Percentiles rank a stretch among this genome's conserved stretches.
These are phyloP conservation scores for Boletus pseudo-olivaceus DNA, from an alignment of 768 basidiomycete species.

Conservation along the genomic window DNA sequence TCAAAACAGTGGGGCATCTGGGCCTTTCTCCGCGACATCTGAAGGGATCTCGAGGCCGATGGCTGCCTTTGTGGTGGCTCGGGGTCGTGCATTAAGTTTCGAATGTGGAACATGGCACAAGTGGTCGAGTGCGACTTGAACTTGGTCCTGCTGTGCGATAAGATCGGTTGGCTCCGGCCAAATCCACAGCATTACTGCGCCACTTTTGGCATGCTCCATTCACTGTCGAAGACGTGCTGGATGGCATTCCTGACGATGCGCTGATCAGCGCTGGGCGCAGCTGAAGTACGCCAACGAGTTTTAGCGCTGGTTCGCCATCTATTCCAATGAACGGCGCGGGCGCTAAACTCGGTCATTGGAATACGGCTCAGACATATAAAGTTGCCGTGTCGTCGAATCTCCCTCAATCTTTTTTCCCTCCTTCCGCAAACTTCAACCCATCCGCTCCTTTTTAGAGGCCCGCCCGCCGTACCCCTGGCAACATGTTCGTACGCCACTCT, in stretches of 20 bases:
- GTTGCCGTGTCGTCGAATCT: not conserved
- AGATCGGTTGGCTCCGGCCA: not conserved
- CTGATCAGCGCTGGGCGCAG: not conserved
- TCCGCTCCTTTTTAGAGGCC: conserved; percentile 21
- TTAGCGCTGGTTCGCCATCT: not conserved
- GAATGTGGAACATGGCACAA: not conserved
- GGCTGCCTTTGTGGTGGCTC: not conserved
- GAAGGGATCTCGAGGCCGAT: not conserved
- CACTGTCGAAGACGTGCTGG: not conserved
- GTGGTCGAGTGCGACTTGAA: not conserved
- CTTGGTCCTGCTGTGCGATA: not conserved
- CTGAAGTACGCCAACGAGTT: not conserved
- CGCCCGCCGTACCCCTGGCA: conserved; percentile 5
- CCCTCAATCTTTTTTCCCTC: conserved; percentile 7
- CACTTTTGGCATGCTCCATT: not conserved
- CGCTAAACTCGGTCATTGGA: conserved; percentile 12
- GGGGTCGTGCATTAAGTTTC: not conserved
- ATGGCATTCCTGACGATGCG: not conserved
- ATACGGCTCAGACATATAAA: conserved; percentile 22
- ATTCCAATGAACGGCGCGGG: conserved; percentile 1
- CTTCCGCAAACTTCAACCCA: conserved; percentile 12
- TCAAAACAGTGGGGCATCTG: conserved; percentile 11
- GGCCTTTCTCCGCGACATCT: not conserved
- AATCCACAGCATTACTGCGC: not conserved
- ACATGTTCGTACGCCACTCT: conserved; percentile 12